Evolutionary conservation across 352 stramenopile species (phyloP).

Genomic region (Thalassiosira livingstoniorum): DNA sequence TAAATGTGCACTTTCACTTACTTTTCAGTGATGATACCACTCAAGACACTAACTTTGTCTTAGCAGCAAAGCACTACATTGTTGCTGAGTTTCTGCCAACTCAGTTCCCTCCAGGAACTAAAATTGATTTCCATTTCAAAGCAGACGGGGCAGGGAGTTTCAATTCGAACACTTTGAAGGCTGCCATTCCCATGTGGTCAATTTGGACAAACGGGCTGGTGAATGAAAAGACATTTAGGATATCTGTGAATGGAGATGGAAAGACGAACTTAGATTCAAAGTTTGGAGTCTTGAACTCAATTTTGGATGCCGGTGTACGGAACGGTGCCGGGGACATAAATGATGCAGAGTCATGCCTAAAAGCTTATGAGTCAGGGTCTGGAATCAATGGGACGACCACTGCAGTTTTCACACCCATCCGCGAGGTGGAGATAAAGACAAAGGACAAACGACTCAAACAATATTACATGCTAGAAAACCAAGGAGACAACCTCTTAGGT

Average conservation of each 20-base stretch:
- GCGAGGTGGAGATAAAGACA: not conserved
- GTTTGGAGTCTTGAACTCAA: not conserved
- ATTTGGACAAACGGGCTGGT: slow-evolving; percentile 7
- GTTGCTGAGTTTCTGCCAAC: slow-evolving; percentile 1
- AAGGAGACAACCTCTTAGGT: not conserved
- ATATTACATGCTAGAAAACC: not conserved
- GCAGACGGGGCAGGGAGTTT: not conserved
- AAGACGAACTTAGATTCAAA: slow-evolving; percentile 18
- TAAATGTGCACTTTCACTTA: slow-evolving; percentile 4
- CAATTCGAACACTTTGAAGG: slow-evolving; percentile 2
- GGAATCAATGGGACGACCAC: not conserved
- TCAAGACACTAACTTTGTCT: slow-evolving; percentile 10
- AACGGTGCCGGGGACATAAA: not conserved
- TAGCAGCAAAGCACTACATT: slow-evolving; percentile 4
- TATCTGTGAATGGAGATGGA: slow-evolving; percentile 12
- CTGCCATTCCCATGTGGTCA: not conserved
- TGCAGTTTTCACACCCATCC: not conserved
- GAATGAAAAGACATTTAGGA: slow-evolving; percentile 8
- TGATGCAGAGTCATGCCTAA: not conserved
- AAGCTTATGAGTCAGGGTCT: not conserved
- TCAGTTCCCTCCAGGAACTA: not conserved
- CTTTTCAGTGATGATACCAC: slow-evolving; percentile 16
- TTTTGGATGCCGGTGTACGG: not conserved
- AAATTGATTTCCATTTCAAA: not conserved
- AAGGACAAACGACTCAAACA: not conserved